These are phyloP conservation scores for Colletotrichum higginsianum DNA, from an alignment of 2,329 filamentous ascomycete species.

Conservation along the genomic window DNA sequence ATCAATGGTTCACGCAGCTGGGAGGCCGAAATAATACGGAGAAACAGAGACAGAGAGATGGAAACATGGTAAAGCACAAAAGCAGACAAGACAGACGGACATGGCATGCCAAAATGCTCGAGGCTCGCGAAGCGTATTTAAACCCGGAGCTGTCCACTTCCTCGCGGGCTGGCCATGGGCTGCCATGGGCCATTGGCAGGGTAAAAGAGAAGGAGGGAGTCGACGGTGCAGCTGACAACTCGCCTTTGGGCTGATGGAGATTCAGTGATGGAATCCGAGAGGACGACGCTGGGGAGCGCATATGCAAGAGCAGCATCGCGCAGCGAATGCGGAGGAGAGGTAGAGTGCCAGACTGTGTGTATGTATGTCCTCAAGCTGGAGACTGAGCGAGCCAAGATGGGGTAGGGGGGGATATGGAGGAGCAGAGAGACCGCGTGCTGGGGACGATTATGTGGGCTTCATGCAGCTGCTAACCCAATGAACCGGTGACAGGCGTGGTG, in stretches of 20 bases:
- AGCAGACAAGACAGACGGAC: constrained; percentile 14
- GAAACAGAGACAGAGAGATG: constrained; percentile 4
- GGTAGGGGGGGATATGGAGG: not conserved
- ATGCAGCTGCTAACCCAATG: constrained; percentile 40
- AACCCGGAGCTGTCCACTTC: not conserved
- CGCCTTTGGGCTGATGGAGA: constrained; percentile 17
- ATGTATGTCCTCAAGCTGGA: constrained; percentile 26
- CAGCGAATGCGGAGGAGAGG: constrained; percentile 36
- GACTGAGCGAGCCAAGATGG: not conserved
- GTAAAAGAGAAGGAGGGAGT: not conserved
- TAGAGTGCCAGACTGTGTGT: constrained; percentile 33
- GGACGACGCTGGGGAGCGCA: constrained; percentile 18
- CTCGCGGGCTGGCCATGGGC: not conserved
- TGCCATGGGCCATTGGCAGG: constrained; percentile 1
- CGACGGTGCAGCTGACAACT: constrained; percentile 20
- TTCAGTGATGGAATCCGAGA: constrained; percentile 31
- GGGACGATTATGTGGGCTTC: constrained; percentile 35
- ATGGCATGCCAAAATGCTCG: constrained; percentile 1
- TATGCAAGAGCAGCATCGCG: constrained; percentile 34
- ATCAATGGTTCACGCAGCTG: constrained; percentile 20
- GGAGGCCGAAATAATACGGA: constrained; percentile 22
- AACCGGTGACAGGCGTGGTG: constrained; percentile 28
- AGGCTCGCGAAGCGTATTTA: constrained; percentile 37
- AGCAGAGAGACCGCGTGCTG: constrained; percentile 28
- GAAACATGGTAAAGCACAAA: constrained; percentile 24